Percentiles rank a stretch among this genome's conserved stretches.
These are phyloP conservation scores for Phytophthora palmivora DNA, from an alignment of 352 stramenopile species.

Conservation along the genomic window DNA sequence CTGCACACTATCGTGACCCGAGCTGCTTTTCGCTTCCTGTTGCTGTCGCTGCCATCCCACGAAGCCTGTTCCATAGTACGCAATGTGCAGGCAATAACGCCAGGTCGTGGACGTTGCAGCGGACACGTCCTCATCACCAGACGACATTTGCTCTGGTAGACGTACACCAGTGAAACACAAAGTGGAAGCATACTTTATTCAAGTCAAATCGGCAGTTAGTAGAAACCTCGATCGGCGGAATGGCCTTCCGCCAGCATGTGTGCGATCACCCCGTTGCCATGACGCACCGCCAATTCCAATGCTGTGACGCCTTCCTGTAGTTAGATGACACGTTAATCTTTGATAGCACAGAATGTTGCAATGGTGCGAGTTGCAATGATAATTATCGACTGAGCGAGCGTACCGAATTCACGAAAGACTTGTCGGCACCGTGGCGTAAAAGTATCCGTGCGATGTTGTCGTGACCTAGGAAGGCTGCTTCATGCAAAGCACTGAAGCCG, in stretches of 20 bases:
- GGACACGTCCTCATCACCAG: conserved; percentile 3
- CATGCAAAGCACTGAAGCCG: conserved; percentile 72
- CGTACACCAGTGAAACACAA: conserved; percentile 24
- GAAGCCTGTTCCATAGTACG: conserved; percentile 79
- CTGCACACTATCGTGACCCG: conserved; percentile 75
- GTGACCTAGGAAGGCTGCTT: conserved; percentile 67
- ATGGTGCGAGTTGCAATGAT: background rate
- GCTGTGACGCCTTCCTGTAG: conserved; percentile 68
- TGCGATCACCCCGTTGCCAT: conserved; percentile 65
- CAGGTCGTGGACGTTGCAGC: conserved; percentile 27
- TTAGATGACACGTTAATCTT: background rate
- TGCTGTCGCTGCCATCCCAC: conserved; percentile 87
- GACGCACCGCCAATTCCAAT: conserved; percentile 68
- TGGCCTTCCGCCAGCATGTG: conserved; percentile 71
- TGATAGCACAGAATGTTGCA: background rate
- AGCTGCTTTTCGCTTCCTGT: conserved; percentile 57
- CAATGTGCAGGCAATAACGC: conserved; percentile 78
- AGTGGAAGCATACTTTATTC: conserved; percentile 29
- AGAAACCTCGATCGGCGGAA: conserved; percentile 61
- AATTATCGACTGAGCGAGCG: background rate
- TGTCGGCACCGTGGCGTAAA: conserved; percentile 60
- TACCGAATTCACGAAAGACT: conserved; percentile 63
- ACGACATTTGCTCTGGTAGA: conserved; percentile 14
- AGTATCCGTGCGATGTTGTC: conserved; percentile 70
- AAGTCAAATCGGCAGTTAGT: conserved; percentile 43